Base-by-base conservation (phyloP, 192 early-diverging fungal genomes). In the Dissophora globulifera region DNA sequence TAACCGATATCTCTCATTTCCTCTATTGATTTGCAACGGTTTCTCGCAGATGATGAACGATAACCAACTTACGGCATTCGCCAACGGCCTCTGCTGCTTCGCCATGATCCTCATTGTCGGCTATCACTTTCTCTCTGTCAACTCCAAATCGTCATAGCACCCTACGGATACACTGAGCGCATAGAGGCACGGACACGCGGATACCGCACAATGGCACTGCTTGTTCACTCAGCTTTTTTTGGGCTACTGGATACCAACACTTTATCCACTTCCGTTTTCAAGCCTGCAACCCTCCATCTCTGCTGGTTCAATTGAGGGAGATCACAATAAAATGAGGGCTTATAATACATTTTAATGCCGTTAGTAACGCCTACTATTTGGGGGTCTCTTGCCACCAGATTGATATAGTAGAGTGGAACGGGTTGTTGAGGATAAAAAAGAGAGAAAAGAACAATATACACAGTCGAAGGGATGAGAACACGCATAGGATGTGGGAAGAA, bases 71-170 rank as follows among this genome's bases (percentile, higher is more conserved):
- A 75, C 62, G 1, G 40, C 50, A 47, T 66, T 75, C 30, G 70
- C 62, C 31, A 75, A 75, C 35, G 62, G 62, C 25, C 22, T 75
- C 42, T 75, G 71, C 45, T 75, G 71, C 50, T 2, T 75, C 12
- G 62, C 71, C 57, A 75, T 75, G 71, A 11, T 66, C 19, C 62
- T 75, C 40, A 75, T 75, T n/a, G 62, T 75, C 33, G 71, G 35
- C 35, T 66, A 75, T 30, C 71, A 75, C 56, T 75, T 66, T 48
- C 57, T 75, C 25, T 27, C 71, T 20, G 71, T 75, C 42, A 75
- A 75, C 71, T n/a, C 47, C 67, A 60, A 61, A 50, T 30, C 67
- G 15, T 50, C 29, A 53, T 69, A 69, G n/a, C n/a, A n/a, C n/a
- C n/a, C n/a, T n/a, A 58, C 20, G 17, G 17, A 17, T n/a, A 45